Base-by-base conservation (phyloP, 169 alveolate species). In the Plasmodium gallinaceum region DNA sequence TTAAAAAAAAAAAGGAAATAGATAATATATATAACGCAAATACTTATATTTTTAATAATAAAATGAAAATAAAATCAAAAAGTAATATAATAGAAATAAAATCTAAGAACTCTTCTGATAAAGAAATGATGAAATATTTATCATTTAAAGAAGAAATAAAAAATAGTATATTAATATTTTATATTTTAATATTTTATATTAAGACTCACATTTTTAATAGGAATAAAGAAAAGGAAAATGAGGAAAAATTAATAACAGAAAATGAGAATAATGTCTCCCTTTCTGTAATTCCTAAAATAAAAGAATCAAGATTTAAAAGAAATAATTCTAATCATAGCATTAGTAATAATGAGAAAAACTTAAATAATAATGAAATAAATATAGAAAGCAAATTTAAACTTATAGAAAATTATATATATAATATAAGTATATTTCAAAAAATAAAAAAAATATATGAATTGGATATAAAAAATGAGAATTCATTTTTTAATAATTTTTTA, bases 361-460 rank as follows among this genome's bases (percentile, higher is more conserved):
- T 12, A 16, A 54, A 54, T 54, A 18, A 9, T 54, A 54, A 54
- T 54, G 26, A 64, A 14, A 62, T 78, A 78, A 78, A 64, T 58
- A 14, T 20, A 18, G 48, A 65, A n/a, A 70, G 54, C 46, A 78
- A 37, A 46, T 78, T 46, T 57, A 26, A 20, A 5, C 58, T 14
- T 4, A 69, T 64, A 43, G 71, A 78, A 16, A 62, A 78, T 26
- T 7, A 26, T 37, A 78, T 78, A 16, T 78, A 78, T 51, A 18
- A 78, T 39, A 20, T 78, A 18, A 39, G 58, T 12, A 51, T 58
- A 10, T 78, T 78, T 43, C 72, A 69, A 52, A 78, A 78, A 65
- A 65, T 78, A 64, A 43, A 78, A 65, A 78, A 78, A 16, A 78
- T 51, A 20, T 78, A 78, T 18, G 80, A 78, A 43, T 43, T 78